phyloP scores from a whole-genome alignment of 169 alveolate genomes.

The Sarcocystis neurona region DNA sequence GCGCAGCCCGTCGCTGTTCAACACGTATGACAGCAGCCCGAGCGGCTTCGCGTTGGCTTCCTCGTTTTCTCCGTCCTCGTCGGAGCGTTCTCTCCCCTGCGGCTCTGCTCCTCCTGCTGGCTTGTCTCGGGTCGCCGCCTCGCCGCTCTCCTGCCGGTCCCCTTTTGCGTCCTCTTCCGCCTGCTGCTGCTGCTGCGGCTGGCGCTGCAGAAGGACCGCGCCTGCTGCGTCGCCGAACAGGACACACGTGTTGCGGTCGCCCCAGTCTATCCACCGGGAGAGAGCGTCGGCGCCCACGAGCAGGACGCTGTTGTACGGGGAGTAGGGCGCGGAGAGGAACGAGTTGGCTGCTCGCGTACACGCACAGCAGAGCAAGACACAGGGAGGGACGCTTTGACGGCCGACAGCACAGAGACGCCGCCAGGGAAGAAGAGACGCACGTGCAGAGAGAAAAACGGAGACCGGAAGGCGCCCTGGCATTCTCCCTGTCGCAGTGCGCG shows the following conservation, averaged over 20 bases:
- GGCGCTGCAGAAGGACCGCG: conserved; percentile 55
- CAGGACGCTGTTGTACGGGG: conserved; percentile 62
- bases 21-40: conserved; percentile 50
- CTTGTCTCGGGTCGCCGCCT: not conserved
- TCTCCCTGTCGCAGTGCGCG: no score
- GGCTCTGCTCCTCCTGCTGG: not conserved
- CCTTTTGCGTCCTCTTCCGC: not conserved
- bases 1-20: conserved; percentile 48
- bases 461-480: not conserved
- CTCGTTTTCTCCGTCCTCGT: not conserved
- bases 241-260: conserved; percentile 74
- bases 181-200: conserved; percentile 41
- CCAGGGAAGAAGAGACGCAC: not conserved
- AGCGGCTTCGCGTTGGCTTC: not conserved
- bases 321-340: conserved; percentile 34
- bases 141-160: not conserved
- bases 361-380: no score
- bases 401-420: not conserved
- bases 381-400: no score
- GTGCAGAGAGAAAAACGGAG: not conserved
- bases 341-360: conserved; percentile 41
- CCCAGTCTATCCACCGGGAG: conserved; percentile 74
- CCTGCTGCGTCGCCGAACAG: conserved; percentile 77
- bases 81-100: not conserved
- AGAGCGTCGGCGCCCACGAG: conserved; percentile 74